Evolutionary conservation across 192 early-diverging fungal species (phyloP).

Genomic region (Gamsiella multidivaricata): DNA sequence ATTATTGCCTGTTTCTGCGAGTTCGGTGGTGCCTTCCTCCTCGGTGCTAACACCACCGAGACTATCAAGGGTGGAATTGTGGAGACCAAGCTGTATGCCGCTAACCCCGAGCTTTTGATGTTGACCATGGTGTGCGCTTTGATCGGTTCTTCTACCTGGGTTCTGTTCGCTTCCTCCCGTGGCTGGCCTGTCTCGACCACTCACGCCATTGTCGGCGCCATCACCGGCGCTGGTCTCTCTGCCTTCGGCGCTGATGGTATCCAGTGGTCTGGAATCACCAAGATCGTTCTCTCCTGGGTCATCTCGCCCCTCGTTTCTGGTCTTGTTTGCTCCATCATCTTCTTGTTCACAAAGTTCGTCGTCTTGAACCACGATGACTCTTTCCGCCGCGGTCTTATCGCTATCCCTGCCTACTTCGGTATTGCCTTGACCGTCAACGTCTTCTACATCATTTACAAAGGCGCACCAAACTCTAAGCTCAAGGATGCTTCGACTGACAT

Average conservation of each 20-base stretch:
- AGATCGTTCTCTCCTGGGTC: conserved; percentile 84
- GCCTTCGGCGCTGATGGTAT: conserved; percentile 72
- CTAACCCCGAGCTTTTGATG: conserved; percentile 80
- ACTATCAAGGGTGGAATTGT: conserved; percentile 87
- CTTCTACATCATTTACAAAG: conserved; percentile 82
- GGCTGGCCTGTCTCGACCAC: conserved; percentile 84
- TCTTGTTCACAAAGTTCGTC: conserved; percentile 70
- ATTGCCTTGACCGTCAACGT: conserved; percentile 70
- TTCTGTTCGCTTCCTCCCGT: conserved; percentile 71
- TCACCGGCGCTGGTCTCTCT: conserved; percentile 80
- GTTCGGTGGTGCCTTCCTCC: conserved; percentile 81
- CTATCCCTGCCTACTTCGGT: conserved; percentile 79
- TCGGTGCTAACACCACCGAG: conserved; percentile 78
- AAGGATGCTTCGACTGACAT: conserved; percentile 45
- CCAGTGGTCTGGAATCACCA: conserved; percentile 64
- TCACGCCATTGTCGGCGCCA: conserved; percentile 85
- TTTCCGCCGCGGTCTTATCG: conserved; percentile 71
- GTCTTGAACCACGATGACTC: conserved; percentile 72
- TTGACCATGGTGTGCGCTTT: conserved; percentile 86
- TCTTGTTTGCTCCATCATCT: conserved; percentile 71
- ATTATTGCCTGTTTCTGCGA: conserved; percentile 87
- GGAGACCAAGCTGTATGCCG: conserved; percentile 59
- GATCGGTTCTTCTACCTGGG: conserved; percentile 80
- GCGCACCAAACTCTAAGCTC: conserved; percentile 61
- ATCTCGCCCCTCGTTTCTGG: conserved; percentile 76